Percentiles rank a stretch among this genome's conserved stretches.
phyloP scores from a whole-genome alignment of 1,284 basidiomycete genomes.

The Papiliotrema nemorosa region DNA sequence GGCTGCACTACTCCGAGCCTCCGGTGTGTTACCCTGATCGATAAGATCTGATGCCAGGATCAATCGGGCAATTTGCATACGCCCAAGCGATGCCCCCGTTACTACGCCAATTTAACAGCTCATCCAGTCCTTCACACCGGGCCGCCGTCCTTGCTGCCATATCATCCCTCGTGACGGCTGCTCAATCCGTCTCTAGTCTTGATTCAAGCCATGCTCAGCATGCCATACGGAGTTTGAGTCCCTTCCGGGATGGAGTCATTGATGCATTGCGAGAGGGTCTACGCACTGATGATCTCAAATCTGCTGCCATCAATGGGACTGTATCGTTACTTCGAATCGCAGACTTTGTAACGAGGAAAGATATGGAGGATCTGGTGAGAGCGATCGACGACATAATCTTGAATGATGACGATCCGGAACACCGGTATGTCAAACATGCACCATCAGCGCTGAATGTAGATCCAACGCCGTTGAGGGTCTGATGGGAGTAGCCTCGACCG shows the following conservation, averaged over 20 bases:
- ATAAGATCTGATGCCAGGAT: conserved; percentile 53
- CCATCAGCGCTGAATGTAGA: conserved; percentile 48
- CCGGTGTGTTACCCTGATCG: conserved; percentile 56
- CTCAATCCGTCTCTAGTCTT: conserved; percentile 38
- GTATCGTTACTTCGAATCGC: conserved; percentile 63
- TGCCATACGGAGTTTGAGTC: no score
- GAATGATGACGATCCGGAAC: conserved; percentile 57
- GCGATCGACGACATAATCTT: conserved; percentile 68
- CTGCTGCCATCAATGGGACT: conserved; percentile 56
- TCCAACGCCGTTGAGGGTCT: conserved; percentile 67
- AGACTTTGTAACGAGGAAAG: conserved; percentile 63
- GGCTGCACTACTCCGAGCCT: conserved; percentile 68
- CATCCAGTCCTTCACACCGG: conserved; percentile 71
- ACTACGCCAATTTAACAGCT: conserved; percentile 68
- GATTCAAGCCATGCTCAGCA: no score
- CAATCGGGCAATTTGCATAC: conserved; percentile 65
- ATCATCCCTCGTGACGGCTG: conserved; percentile 47
- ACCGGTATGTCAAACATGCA: conserved; percentile 33
- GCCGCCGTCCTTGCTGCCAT: conserved; percentile 64
- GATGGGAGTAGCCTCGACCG: conserved; percentile 60
- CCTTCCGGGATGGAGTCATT: conserved; percentile 69
- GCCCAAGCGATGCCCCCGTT: conserved; percentile 68
- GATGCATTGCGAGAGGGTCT: conserved; percentile 43
- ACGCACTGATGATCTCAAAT: conserved; percentile 54
- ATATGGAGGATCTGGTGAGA: conserved; percentile 74